Base-by-base conservation (phyloP, 176 grass and related monocot species). In the Microstegium vimineum region DNA sequence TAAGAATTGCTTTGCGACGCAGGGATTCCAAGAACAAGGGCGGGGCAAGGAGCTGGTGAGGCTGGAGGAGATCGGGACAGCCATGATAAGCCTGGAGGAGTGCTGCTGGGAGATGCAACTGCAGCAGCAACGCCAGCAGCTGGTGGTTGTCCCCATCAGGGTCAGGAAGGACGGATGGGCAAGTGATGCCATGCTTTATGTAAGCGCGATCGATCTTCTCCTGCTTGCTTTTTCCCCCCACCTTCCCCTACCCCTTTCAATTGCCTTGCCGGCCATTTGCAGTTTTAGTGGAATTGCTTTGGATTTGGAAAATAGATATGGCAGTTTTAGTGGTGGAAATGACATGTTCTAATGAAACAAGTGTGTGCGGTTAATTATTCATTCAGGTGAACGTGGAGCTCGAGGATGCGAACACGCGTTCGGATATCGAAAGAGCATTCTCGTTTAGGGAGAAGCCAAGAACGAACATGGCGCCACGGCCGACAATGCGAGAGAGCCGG, bases 161-260 rank as follows among this genome's bases (percentile, higher is more conserved):
- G 76, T 94, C 45, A 87, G 40, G 65, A 96, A 80, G 66, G 87
- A 88, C 25, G 89, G 89, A 27, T 93, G 86, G 93, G 66, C 87
- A 94, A 92, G 84, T 38, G 77, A 99, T 75, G 91, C 87, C 74
- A 81, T 90, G 17, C 93, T 99, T 80, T 85, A 94, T 89, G 97
- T 99, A 92, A 99, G 94, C 75, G 61, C 71, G 7, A 78, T 63
- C 71, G 7, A 78, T 63, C 66, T 41, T 76, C 86, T 18, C 38
- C 14, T 0, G 23, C 10, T 23, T 56, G 6, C 42, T 41, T 33
- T 66, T 60, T 31, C 5, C 47, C n/a, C 56, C 74, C 32, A 26
- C 37, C 69, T 3, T 38, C 20, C 60, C 35, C 63, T 3, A 38
- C 15, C 61, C 74, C 61, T 78, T 36, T 36, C 8, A 40, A 60